A percentile compares a stretch with the other conserved stretches of the same genome.
Conservation (phyloP, 75 land plant species). For the Pinus tabuliformis region DNA sequence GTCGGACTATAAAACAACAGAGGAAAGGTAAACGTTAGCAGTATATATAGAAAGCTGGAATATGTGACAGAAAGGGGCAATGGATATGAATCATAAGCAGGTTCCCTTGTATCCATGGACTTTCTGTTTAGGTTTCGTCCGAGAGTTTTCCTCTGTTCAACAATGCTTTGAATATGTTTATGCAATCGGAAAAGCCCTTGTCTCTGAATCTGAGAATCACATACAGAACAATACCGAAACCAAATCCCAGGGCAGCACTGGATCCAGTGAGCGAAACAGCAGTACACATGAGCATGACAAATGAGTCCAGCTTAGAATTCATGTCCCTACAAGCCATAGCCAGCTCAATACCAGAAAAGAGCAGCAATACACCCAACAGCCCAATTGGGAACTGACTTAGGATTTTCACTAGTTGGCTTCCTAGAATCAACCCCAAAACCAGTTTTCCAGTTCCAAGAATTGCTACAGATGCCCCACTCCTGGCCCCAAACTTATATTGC, state of each 20-base stretch:
- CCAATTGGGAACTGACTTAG: conserved; percentile 66
- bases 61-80: no score
- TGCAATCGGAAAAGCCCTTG: no score
- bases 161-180: no score
- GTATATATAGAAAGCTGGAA: no score
- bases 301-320: conserved; percentile 55
- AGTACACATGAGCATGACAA: conserved; percentile 65
- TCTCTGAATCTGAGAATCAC: conserved; percentile 54
- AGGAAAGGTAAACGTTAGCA: no score
- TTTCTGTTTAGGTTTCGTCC: no score
- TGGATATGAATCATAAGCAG: no score
- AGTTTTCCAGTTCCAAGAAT: conserved; percentile 62
- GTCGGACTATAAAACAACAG: no score
- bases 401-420: conserved; percentile 51
- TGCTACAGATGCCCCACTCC: conserved; percentile 69
- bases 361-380: conserved; percentile 68
- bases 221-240: conserved; percentile 51
- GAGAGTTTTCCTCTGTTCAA: no score
- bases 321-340: conserved; percentile 84
- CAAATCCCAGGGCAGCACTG: conserved; percentile 75
- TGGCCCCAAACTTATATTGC: conserved; percentile 87
- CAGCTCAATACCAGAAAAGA: conserved; percentile 85
- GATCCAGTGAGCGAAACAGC: conserved; percentile 68
- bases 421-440: conserved; percentile 59
- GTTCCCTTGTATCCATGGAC: no score